These are phyloP conservation scores for Lentithecium fluviatile DNA, from an alignment of 495 filamentous ascomycete genomes.

Conservation along the genomic window DNA sequence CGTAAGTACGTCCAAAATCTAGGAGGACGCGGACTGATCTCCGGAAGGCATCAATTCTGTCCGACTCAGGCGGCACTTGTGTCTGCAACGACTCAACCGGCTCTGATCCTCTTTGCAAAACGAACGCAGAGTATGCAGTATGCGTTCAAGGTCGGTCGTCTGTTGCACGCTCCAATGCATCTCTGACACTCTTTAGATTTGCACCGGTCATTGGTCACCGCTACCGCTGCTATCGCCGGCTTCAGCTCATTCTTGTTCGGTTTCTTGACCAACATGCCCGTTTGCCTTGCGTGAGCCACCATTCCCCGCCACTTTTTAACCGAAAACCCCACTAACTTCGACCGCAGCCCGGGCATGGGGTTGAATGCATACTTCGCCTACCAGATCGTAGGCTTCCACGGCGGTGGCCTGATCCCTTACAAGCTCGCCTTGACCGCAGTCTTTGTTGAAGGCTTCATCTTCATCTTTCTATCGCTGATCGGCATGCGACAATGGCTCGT, in stretches of 20 bases:
- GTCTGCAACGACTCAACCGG: constrained; percentile 56
- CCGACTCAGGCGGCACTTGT: constrained; percentile 68
- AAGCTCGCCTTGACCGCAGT: constrained; percentile 72
- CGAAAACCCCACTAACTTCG: constrained; percentile 8
- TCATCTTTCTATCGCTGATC: constrained; percentile 65
- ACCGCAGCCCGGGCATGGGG: constrained; percentile 67
- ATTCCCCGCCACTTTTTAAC: neutral
- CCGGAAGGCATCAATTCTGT: constrained; percentile 52
- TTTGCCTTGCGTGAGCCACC: constrained; percentile 58
- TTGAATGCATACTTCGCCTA: constrained; percentile 84
- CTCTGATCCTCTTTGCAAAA: constrained; percentile 53
- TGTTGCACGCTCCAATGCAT: neutral
- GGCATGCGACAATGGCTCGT: constrained; percentile 85
- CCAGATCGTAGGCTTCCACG: constrained; percentile 74
- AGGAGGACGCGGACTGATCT: neutral
- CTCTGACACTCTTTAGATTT: constrained; percentile 48
- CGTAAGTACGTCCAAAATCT: constrained; percentile 33
- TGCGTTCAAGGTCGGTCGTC: constrained; percentile 49
- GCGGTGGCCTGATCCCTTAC: constrained; percentile 65
- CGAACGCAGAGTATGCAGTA: constrained; percentile 57
- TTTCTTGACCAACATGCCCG: constrained; percentile 69
- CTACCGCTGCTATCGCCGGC: constrained; percentile 74
- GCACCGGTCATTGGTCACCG: constrained; percentile 74
- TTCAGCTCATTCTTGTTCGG: constrained; percentile 73
- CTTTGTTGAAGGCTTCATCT: constrained; percentile 78